Base-by-base conservation (phyloP, 1,284 basidiomycete species). In the Meira miltonrushii region DNA sequence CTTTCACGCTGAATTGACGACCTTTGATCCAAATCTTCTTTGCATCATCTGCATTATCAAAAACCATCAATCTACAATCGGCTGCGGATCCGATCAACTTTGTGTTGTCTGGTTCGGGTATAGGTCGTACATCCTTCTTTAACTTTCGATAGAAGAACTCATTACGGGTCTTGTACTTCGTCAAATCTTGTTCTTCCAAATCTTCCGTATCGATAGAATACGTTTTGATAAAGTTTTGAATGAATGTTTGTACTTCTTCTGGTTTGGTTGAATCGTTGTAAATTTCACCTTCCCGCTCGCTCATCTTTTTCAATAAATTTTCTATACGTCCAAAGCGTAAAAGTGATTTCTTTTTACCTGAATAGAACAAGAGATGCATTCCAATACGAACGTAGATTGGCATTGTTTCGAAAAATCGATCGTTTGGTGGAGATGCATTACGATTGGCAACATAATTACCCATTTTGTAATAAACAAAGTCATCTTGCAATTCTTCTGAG, bases 21-120 rank as follows among this genome's bases (percentile, higher is more conserved):
- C 94, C 95, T 75, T 98, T 98, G 81, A 98, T 95, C 94, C 95
- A 98, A 3, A 98, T 81, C 21, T 83, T 82, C 0, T 90, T 96
- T 1, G 95, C 93, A 57, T 90, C 88, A 49, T 79, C 81, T 8
- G 96, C 86, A 0, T 85, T 87, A 73, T 89, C 87, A 78, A 97
- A 98, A 0, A 87, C 86, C 87, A 96, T 94, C 69, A 96, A 84
- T 33, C 94, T 86, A 75, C 91, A 96, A 81, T 98, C 94, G 0
- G 94, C 94, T 21, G 86, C 87, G 53, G 88, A 89, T 54, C 96
- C 89, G 21, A 96, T 81, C 10, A 87, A 84, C 41, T 81, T 82
- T 0, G 88, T 85, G 71, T 97, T 85, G 0, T 88, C 84, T 0
- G 86, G 87, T 13, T 81, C 80, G 48, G 89, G 87, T 23, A 89